These are phyloP conservation scores for Cladophialophora immunda DNA, from an alignment of 2,329 filamentous ascomycete genomes.

Conservation along the genomic window DNA sequence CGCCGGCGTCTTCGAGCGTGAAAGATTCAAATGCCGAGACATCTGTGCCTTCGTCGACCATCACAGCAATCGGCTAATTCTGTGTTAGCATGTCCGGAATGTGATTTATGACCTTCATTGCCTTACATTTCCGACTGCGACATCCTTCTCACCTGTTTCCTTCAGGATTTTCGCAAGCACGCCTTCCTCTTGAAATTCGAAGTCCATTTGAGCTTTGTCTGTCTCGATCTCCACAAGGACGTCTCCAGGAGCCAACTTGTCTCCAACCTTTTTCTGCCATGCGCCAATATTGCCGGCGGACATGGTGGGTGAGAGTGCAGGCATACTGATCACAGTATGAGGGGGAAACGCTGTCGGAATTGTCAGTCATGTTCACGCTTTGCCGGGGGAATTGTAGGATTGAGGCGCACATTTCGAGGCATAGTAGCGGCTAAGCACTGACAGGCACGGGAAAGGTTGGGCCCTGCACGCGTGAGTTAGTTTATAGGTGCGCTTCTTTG, in stretches of 20 bases:
- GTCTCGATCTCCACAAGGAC: conserved; percentile 98
- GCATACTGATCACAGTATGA: conserved; percentile 97
- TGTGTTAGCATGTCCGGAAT: conserved; percentile 43
- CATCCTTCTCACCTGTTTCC: conserved; percentile 91
- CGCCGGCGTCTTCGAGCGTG: conserved; percentile 87
- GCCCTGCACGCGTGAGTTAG: conserved; percentile 32
- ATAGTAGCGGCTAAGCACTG: conserved; percentile 72
- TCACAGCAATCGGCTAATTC: conserved; percentile 86
- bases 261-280: conserved; percentile 98
- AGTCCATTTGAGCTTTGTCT: conserved; percentile 99
- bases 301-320: conserved; percentile 97
- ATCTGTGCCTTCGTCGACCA: conserved; percentile 91
- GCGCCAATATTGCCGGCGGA: conserved; percentile 92
- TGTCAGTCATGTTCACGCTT: conserved; percentile 36
- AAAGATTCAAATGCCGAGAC: conserved; percentile 89
- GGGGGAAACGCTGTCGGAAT: conserved; percentile 78
- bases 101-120: conserved; percentile 27
- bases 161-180: conserved; percentile 93
- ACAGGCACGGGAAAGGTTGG: conserved; percentile 58
- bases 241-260: conserved; percentile 86
- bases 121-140: conserved; percentile 92
- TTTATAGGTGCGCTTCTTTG: conserved; percentile 4
- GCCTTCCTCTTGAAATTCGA: conserved; percentile 99
- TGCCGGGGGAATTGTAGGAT: conserved; percentile 17
- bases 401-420: conserved; percentile 69